Conservation (phyloP, 2,329 filamentous ascomycete genomes). For the Colletotrichum sp. region DNA sequence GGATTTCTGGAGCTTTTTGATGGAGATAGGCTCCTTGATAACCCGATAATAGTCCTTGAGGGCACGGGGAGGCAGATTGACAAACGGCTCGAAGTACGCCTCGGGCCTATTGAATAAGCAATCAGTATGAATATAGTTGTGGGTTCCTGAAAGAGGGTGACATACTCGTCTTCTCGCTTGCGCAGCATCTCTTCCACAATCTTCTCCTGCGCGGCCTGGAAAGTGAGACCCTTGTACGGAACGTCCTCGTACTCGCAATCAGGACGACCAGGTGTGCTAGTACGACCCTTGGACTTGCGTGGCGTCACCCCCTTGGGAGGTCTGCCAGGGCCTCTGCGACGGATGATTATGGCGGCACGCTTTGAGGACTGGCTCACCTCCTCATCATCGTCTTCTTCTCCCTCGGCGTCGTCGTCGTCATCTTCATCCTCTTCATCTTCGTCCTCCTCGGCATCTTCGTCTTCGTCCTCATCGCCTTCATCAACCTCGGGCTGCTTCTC, state of each 20-base stretch:
- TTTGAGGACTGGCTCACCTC: slow-evolving; percentile 30
- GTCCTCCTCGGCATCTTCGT: slow-evolving; percentile 25
- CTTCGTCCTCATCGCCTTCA: slow-evolving; percentile 29
- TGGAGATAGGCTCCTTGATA: slow-evolving; percentile 79
- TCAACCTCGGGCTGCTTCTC: slow-evolving; percentile 33
- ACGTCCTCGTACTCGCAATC: slow-evolving; percentile 59
- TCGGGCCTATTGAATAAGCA: slow-evolving; percentile 63
- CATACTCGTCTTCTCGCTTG: slow-evolving; percentile 68
- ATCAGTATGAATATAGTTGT: slow-evolving; percentile 1
- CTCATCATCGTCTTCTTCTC: slow-evolving; percentile 35
- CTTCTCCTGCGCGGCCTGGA: slow-evolving; percentile 87
- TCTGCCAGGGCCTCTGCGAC: slow-evolving; percentile 38
- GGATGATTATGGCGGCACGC: slow-evolving; percentile 39
- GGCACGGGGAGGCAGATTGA: slow-evolving; percentile 75
- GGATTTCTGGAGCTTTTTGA: slow-evolving; percentile 78
- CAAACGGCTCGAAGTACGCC: slow-evolving; percentile 73
- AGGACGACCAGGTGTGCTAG: slow-evolving; percentile 44
- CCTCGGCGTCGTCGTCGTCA: slow-evolving; percentile 30
- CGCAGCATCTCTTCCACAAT: slow-evolving; percentile 78
- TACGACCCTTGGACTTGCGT: slow-evolving; percentile 31
- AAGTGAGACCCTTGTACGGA: slow-evolving; percentile 73
- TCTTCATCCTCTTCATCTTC: slow-evolving; percentile 29
- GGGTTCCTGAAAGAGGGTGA: not conserved
- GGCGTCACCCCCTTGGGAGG: slow-evolving; percentile 36
- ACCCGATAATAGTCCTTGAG: slow-evolving; percentile 87